A percentile compares a stretch with the other conserved stretches of the same genome.
Conservation (phyloP, 2,329 filamentous ascomycete genomes). For the Fusarium multiceps region DNA sequence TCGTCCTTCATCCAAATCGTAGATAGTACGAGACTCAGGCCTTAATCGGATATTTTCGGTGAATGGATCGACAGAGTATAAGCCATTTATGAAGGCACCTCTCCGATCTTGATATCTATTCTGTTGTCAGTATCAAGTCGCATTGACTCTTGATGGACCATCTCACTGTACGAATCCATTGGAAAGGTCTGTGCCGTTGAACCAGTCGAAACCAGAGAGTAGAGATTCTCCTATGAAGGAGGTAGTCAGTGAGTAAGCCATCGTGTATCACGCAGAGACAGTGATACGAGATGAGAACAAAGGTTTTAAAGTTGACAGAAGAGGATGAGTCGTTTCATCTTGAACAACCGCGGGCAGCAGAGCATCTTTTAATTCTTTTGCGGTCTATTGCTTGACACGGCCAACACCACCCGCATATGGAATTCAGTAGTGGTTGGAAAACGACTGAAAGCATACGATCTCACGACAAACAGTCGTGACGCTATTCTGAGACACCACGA, state of each 20-base stretch:
- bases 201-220: constrained; percentile 62
- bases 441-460: constrained; percentile 36
- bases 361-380: constrained; percentile 38
- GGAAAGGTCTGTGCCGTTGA: constrained; percentile 68
- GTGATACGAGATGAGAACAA: constrained; percentile 16
- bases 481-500: constrained; percentile 41
- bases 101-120: constrained; percentile 57
- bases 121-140: constrained; percentile 19
- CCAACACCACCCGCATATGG: constrained; percentile 33
- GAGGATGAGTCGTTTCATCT: constrained; percentile 14
- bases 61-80: constrained; percentile 56
- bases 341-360: constrained; percentile 17
- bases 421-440: constrained; percentile 35
- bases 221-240: constrained; percentile 59
- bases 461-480: constrained; percentile 25
- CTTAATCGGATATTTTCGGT: constrained; percentile 59
- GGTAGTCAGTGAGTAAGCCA: constrained; percentile 57
- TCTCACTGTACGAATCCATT: constrained; percentile 75
- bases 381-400: constrained; percentile 15
- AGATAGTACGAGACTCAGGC: constrained; percentile 57
- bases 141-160: constrained; percentile 29
- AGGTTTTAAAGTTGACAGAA: constrained; percentile 6
- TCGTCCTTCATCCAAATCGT: constrained; percentile 55
- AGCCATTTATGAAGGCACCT: constrained; percentile 53
- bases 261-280: constrained; percentile 29